Evolutionary conservation across 805 yeast species (phyloP).

Genomic region (Blastobotrys peoriensis): DNA sequence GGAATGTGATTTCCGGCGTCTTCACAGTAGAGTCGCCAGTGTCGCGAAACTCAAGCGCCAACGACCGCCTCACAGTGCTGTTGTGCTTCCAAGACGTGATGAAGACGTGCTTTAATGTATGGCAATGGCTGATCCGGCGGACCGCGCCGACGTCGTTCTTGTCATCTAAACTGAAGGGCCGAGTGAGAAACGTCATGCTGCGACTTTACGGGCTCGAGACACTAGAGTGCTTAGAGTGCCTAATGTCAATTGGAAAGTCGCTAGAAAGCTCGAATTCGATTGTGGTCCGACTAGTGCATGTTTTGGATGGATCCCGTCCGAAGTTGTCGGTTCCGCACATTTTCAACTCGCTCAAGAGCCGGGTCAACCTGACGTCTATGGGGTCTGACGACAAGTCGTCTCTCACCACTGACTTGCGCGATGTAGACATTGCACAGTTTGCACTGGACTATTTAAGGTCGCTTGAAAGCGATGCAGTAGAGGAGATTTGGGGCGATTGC

Average conservation of each 20-base stretch:
- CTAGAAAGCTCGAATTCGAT: constrained; percentile 20
- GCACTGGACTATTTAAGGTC: constrained; percentile 56
- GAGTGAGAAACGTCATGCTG: constrained; percentile 61
- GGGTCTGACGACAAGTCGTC: constrained; percentile 35
- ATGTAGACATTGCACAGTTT: constrained; percentile 43
- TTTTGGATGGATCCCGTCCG: constrained; percentile 79
- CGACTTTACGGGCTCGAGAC: constrained; percentile 62
- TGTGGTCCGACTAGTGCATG: constrained; percentile 60
- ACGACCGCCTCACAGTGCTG: constrained; percentile 51
- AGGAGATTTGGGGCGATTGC: constrained; percentile 66
- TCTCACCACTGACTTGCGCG: constrained; percentile 41
- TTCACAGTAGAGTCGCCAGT: constrained; percentile 65
- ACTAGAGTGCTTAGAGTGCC: constrained; percentile 61
- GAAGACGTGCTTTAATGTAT: constrained; percentile 50
- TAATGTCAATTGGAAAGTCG: constrained; percentile 38
- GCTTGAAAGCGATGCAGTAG: constrained; percentile 68
- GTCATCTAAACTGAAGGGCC: constrained; percentile 59
- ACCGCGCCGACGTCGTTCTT: constrained; percentile 39
- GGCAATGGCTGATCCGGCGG: constrained; percentile 61
- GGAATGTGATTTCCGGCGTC: constrained; percentile 60
- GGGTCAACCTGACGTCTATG: constrained; percentile 35
- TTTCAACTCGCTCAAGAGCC: constrained; percentile 46
- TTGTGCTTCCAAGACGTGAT: constrained; percentile 59
- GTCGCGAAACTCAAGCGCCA: constrained; percentile 42
- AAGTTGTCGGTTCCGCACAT: constrained; percentile 65